Conservation (phyloP, 345 rosid genomes). For the Crucihimalaya himalaica region DNA sequence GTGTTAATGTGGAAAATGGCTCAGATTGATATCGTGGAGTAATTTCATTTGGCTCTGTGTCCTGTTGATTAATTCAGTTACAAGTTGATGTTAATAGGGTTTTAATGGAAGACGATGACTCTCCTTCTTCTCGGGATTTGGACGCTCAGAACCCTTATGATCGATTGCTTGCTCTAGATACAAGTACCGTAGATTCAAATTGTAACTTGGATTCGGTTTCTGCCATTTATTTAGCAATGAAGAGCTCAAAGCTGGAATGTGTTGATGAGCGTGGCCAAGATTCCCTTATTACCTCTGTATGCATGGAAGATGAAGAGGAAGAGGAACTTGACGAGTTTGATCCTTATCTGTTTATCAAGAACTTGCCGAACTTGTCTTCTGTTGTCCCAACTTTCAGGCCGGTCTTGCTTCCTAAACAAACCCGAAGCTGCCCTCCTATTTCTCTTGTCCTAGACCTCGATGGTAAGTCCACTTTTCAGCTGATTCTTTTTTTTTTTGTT, state of each 20-base stretch:
- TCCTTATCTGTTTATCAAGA: slow-evolving; percentile 89
- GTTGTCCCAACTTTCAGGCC: slow-evolving; percentile 91
- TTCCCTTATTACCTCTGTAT: slow-evolving; percentile 58
- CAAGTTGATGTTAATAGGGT: slow-evolving; percentile 34
- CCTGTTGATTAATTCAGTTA: background rate
- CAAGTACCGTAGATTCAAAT: slow-evolving; percentile 43
- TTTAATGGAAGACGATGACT: slow-evolving; percentile 43
- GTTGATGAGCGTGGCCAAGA: slow-evolving; percentile 86
- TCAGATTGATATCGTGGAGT: slow-evolving; percentile 4
- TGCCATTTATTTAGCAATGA: slow-evolving; percentile 95
- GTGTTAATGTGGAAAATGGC: background rate
- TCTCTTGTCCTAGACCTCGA: slow-evolving; percentile 96
- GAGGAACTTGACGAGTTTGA: slow-evolving; percentile 91
- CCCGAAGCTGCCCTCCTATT: slow-evolving; percentile 93
- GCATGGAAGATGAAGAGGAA: slow-evolving; percentile 69
- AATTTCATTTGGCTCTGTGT: background rate
- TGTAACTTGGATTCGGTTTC: slow-evolving; percentile 67
- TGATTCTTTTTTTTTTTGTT: slow-evolving; percentile 1
- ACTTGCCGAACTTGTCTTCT: slow-evolving; percentile 82
- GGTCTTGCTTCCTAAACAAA: slow-evolving; percentile 83
- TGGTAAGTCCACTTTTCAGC: slow-evolving; percentile 55
- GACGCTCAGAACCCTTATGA: slow-evolving; percentile 40
- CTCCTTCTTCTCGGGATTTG: slow-evolving; percentile 41
- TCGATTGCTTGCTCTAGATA: slow-evolving; percentile 46
- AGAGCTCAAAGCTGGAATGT: slow-evolving; percentile 91